These are phyloP conservation scores for Lachnellula occidentalis DNA, from an alignment of 2,329 filamentous ascomycete genomes.

Conservation along the genomic window DNA sequence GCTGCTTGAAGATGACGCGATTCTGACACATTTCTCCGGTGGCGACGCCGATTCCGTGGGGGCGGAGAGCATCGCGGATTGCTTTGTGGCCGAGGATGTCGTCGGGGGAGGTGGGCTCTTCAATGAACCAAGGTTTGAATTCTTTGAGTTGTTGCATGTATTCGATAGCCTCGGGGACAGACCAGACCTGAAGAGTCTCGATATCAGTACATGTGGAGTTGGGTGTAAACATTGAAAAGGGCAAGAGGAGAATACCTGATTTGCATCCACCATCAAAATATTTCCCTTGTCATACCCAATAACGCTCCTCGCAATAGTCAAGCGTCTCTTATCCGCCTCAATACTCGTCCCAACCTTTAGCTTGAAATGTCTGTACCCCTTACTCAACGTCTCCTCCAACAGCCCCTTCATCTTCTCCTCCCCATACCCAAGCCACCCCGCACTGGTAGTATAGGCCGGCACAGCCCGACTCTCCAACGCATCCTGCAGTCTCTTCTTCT, in stretches of 20 bases:
- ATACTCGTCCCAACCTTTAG: constrained; percentile 77
- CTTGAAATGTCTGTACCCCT: constrained; percentile 85
- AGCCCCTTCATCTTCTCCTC: constrained; percentile 80
- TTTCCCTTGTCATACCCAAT: constrained; percentile 70
- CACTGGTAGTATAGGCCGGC: constrained; percentile 84
- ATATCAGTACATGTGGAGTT: not conserved
- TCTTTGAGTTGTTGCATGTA: constrained; percentile 79
- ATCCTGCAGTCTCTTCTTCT: constrained; percentile 66
- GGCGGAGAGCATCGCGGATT: constrained; percentile 71
- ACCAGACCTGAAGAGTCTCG: constrained; percentile 56
- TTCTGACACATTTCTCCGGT: constrained; percentile 97
- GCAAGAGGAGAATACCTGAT: constrained; percentile 52
- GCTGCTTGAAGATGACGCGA: constrained; percentile 89
- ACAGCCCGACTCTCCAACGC: constrained; percentile 70
- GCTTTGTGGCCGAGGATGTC: constrained; percentile 86
- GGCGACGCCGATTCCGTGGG: constrained; percentile 74
- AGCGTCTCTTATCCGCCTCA: constrained; percentile 63
- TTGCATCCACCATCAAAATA: constrained; percentile 88
- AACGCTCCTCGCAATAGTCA: constrained; percentile 70
- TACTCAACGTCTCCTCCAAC: constrained; percentile 65
- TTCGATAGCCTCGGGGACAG: constrained; percentile 78
- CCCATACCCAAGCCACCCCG: constrained; percentile 86
- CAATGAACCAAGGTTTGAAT: constrained; percentile 91
- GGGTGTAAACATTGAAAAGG: not conserved
- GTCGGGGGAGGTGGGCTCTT: constrained; percentile 87